These are phyloP conservation scores for Nicotiana tabacum DNA, from an alignment of 257 asterid genomes.

Conservation along the genomic window DNA sequence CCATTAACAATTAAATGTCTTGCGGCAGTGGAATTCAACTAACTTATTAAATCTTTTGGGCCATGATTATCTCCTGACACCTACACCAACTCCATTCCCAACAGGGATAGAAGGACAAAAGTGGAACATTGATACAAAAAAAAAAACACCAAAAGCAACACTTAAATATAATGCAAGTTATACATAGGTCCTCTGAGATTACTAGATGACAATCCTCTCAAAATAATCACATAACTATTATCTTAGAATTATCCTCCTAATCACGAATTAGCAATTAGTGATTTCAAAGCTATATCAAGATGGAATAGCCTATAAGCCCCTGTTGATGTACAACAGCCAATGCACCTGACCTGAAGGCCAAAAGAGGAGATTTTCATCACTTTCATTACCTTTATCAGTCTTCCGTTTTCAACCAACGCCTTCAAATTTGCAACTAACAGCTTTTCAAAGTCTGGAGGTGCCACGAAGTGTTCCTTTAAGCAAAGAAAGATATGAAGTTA, in stretches of 20 bases:
- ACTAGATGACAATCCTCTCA: not conserved
- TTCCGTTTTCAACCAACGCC: conserved; percentile 56
- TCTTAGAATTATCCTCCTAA: not conserved
- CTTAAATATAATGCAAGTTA: not conserved
- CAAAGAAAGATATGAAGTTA: not conserved
- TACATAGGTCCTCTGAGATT: not conserved
- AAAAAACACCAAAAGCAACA: not conserved
- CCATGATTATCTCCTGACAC: not conserved
- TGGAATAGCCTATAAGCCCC: not conserved
- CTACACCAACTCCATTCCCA: not conserved
- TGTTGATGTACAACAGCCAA: not conserved
- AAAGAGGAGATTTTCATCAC: not conserved
- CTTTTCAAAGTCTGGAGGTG: conserved; percentile 56
- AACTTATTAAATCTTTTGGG: not conserved
- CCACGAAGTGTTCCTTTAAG: conserved; percentile 56
- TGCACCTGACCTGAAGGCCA: not conserved
- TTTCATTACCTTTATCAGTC: conserved; percentile 58
- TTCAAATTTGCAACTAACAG: conserved; percentile 55
- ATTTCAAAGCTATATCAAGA: not conserved
- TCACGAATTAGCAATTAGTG: not conserved
- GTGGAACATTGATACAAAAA: not conserved
- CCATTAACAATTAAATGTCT: not conserved
- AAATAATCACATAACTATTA: not conserved
- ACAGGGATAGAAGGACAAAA: not conserved
- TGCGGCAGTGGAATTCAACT: not conserved